Evolutionary conservation across 257 asterid species (phyloP).

Genomic region (Coffea eugenioides): DNA sequence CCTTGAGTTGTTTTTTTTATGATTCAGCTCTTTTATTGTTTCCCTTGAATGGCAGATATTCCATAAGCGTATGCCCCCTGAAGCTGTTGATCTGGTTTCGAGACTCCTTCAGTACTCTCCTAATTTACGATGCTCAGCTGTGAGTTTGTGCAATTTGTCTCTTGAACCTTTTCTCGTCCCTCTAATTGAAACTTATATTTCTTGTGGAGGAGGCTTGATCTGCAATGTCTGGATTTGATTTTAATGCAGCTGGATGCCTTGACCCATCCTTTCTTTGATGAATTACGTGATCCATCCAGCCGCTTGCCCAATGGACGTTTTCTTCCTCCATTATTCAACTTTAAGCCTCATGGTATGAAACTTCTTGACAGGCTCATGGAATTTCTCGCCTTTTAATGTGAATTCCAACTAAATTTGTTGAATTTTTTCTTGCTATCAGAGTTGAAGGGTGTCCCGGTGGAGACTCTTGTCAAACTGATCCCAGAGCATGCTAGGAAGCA

Average conservation of each 20-base stretch:
- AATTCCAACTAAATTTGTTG: neutral
- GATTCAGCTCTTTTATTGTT: neutral
- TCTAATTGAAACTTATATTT: neutral
- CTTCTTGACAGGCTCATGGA: neutral
- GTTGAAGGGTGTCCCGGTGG: constrained; percentile 74
- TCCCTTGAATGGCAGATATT: constrained; percentile 38
- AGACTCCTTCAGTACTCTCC: constrained; percentile 64
- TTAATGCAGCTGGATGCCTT: constrained; percentile 48
- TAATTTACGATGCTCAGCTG: constrained; percentile 55
- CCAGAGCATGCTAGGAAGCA: constrained; percentile 88
- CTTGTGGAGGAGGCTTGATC: neutral
- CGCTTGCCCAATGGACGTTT: constrained; percentile 59
- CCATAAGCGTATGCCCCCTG: constrained; percentile 64
- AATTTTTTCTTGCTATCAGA: constrained; percentile 41
- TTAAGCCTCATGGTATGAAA: constrained; percentile 50
- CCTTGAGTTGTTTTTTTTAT: neutral
- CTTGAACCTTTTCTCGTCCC: neutral
- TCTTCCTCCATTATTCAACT: constrained; percentile 60
- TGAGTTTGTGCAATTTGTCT: constrained; percentile 25
- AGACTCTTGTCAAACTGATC: constrained; percentile 57
- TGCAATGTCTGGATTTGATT: neutral
- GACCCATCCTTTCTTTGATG: constrained; percentile 53
- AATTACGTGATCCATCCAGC: constrained; percentile 50
- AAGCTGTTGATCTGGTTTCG: constrained; percentile 63
- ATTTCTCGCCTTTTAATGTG: neutral